phyloP scores from a whole-genome alignment of 495 filamentous ascomycete species.

The Aspergillus conjunctus region DNA sequence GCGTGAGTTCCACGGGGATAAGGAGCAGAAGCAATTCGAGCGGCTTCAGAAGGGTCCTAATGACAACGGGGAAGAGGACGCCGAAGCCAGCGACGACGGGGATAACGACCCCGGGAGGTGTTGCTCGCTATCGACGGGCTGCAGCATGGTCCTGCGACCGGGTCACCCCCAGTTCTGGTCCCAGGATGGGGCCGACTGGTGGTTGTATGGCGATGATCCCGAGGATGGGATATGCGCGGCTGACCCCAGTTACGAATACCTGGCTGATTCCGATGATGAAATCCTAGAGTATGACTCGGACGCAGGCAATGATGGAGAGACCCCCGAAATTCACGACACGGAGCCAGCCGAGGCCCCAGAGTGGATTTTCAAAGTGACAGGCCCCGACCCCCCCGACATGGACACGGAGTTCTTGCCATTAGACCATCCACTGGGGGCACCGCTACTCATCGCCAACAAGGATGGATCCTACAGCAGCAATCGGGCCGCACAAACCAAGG shows the following conservation, averaged over 20 bases:
- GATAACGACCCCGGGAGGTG: background rate
- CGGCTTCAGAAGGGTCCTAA: too few species aligned
- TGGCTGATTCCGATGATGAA: background rate
- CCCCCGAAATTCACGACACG: background rate
- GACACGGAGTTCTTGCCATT: conserved; percentile 18
- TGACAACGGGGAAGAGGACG: too few species aligned
- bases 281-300: background rate
- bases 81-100: background rate
- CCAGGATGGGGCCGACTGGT: background rate
- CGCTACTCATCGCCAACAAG: background rate
- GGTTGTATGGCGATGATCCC: background rate
- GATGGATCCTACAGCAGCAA: background rate
- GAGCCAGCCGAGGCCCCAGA: conserved; percentile 6
- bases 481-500: background rate
- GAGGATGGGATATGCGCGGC: background rate
- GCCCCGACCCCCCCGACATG: conserved; percentile 24
- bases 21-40: background rate
- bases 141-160: background rate
- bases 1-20: background rate
- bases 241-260: background rate
- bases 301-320: background rate
- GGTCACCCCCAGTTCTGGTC: background rate
- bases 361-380: background rate
- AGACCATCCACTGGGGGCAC: background rate
- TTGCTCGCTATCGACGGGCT: background rate